Base-by-base conservation (phyloP, 2,329 filamentous ascomycete genomes). In the Paramyrothecium roridum region DNA sequence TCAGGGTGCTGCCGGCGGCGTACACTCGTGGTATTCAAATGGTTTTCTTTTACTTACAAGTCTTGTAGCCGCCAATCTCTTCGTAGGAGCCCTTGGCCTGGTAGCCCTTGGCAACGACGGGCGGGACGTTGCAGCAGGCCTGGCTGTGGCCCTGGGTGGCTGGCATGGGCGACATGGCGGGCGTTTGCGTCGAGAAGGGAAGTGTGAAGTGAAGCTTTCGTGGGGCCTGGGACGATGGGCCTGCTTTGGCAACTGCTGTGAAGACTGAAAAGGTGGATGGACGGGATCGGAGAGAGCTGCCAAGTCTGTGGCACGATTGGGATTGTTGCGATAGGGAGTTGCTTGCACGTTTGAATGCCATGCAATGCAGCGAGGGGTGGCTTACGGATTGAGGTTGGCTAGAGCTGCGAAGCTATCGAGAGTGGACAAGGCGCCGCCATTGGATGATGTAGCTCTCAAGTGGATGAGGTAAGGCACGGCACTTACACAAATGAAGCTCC, bases 41-140 rank as follows among this genome's bases (percentile, higher is more conserved):
- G 10, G 26, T 10, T 30, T 10, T 30, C 10, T 8, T 8, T 33
- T 45, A 58, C 71, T 3, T 64, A 77, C 71, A 80, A 10, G 82
- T 83, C 63, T 82, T 85, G 61, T 79, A 73, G 43, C 79, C 81
- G 30, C 77, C 81, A 57, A 86, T 73, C 23, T 78, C 76, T 59
- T 83, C 78, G 58, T 85, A 87, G 52, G 69, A 72, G 56, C 84
- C 84, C 71, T 82, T 83, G 37, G 72, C 67, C 52, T 76, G 64
- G 68, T 87, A 87, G 13, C 76, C 80, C 60, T 79, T 76, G 7
- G 76, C 67, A n/a, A 84, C 72, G 48, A 86, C 77, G 8, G 84
- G 82, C 10, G 84, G 80, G 52, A 84, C 76, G 65, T 80, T 83
- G 67, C 81, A 84, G 75, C 81, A 84, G 64, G 81, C 76, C 67